Conservation (phyloP, 2,329 filamentous ascomycete genomes). For the Dothistroma pini region DNA sequence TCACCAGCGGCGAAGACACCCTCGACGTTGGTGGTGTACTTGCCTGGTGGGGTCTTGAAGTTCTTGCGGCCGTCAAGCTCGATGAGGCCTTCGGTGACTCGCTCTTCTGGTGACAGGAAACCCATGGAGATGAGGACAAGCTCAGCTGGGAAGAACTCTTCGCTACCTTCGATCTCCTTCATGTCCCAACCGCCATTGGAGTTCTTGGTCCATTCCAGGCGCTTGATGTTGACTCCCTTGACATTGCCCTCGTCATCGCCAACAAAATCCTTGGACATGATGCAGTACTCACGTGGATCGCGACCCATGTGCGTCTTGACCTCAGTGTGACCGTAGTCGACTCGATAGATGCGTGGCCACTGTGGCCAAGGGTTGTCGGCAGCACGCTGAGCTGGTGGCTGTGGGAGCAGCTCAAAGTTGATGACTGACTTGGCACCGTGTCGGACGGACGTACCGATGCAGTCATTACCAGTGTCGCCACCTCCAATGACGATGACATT, state of each 20-base stretch:
- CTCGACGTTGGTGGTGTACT: slow-evolving; percentile 82
- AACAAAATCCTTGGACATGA: slow-evolving; percentile 97
- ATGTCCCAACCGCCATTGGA: slow-evolving; percentile 93
- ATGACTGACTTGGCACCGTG: slow-evolving; percentile 93
- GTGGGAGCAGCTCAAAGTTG: slow-evolving; percentile 93
- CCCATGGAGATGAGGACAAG: slow-evolving; percentile 95
- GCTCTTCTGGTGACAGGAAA: slow-evolving; percentile 90
- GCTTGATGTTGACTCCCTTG: slow-evolving; percentile 92
- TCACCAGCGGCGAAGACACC: slow-evolving; percentile 94
- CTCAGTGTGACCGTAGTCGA: slow-evolving; percentile 96
- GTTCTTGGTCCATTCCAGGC: slow-evolving; percentile 93
- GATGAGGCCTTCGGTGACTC: slow-evolving; percentile 79
- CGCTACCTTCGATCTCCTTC: slow-evolving; percentile 91
- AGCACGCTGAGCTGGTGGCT: slow-evolving; percentile 85
- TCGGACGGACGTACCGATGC: slow-evolving; percentile 92
- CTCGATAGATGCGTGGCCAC: slow-evolving; percentile 95
- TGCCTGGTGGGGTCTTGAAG: slow-evolving; percentile 84
- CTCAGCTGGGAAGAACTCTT: slow-evolving; percentile 95
- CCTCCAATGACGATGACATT: slow-evolving; percentile 95
- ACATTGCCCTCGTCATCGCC: slow-evolving; percentile 83
- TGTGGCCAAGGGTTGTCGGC: slow-evolving; percentile 97
- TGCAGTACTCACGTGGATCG: slow-evolving; percentile 94
- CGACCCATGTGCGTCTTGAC: slow-evolving; percentile 95
- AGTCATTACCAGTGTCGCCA: slow-evolving; percentile 97
- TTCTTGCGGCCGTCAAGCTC: slow-evolving; percentile 94